A percentile compares a stretch with the other conserved stretches of the same genome.
phyloP scores from a whole-genome alignment of 2,329 filamentous ascomycete genomes.

The Diplocarpon mali region DNA sequence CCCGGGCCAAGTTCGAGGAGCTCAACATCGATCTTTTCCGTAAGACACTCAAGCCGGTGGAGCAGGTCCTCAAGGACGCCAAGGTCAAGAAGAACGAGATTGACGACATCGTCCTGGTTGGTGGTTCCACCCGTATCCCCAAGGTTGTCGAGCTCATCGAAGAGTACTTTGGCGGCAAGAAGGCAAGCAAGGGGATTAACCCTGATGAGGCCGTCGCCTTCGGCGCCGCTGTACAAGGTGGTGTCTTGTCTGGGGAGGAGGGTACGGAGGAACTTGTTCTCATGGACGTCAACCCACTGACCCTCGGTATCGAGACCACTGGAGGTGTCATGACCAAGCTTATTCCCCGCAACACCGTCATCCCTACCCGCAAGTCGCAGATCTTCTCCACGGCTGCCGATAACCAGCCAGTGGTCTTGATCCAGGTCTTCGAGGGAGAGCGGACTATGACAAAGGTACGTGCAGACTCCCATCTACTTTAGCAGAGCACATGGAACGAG shows the following conservation, averaged over 20 bases:
- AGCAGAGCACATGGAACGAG: no score
- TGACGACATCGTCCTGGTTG: slow-evolving; percentile 93
- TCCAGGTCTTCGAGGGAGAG: slow-evolving; percentile 93
- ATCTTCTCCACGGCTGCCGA: slow-evolving; percentile 96
- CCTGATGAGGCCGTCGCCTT: slow-evolving; percentile 98
- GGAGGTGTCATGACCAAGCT: slow-evolving; percentile 97
- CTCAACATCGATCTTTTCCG: slow-evolving; percentile 99
- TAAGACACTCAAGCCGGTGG: slow-evolving; percentile 96
- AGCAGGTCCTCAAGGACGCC: slow-evolving; percentile 96
- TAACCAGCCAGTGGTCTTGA: slow-evolving; percentile 90
- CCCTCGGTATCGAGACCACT: slow-evolving; percentile 93
- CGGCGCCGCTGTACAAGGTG: slow-evolving; percentile 93
- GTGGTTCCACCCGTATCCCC: slow-evolving; percentile 97
- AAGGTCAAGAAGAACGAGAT: slow-evolving; percentile 94
- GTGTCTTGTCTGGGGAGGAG: slow-evolving; percentile 83
- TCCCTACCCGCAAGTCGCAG: slow-evolving; percentile 93
- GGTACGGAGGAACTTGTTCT: slow-evolving; percentile 73
- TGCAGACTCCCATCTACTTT: no score
- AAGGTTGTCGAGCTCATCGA: slow-evolving; percentile 93
- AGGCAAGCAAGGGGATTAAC: slow-evolving; percentile 98
- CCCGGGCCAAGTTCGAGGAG: slow-evolving; percentile 98
- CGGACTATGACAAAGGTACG: slow-evolving; percentile 68
- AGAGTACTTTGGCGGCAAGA: slow-evolving; percentile 93
- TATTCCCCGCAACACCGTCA: slow-evolving; percentile 87
- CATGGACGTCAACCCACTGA: slow-evolving; percentile 95